Evolutionary conservation across 371 early-diverging fungal genomes (phyloP).

Genomic region (Apophysomyces elegans): DNA sequence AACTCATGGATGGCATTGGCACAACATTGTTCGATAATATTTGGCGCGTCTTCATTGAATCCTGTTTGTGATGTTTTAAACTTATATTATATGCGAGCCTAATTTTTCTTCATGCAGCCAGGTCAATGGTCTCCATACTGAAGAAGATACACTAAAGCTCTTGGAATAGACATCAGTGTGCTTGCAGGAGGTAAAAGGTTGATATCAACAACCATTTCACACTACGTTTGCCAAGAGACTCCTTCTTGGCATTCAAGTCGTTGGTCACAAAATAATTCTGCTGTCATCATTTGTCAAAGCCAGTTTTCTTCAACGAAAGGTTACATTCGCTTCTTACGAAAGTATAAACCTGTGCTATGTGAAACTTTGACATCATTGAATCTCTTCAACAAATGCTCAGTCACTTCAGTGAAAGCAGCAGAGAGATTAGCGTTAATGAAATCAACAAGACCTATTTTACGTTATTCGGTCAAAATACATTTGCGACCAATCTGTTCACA

Average conservation of each 20-base stretch:
- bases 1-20: constrained; percentile 23
- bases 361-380: too few relatives aligned
- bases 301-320: too few relatives aligned
- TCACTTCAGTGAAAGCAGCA: too few relatives aligned
- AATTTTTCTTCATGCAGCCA: constrained; percentile 15
- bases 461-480: too few relatives aligned
- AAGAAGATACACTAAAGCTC: constrained; percentile 26
- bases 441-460: too few relatives aligned
- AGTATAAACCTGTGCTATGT: too few relatives aligned
- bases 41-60: constrained; percentile 19
- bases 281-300: constrained; percentile 7
- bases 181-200: constrained; percentile 17
- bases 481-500: too few relatives aligned
- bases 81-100: constrained; percentile 1
- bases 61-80: constrained; percentile 10
- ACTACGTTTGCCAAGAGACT: constrained; percentile 18
- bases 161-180: constrained; percentile 23
- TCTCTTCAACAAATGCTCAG: too few relatives aligned
- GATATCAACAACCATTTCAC: constrained; percentile 18
- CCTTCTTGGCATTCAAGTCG: constrained; percentile 19
- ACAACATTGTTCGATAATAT: constrained; percentile 4
- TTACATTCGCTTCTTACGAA: too few relatives aligned
- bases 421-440: too few relatives aligned
- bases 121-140: constrained; percentile 15
- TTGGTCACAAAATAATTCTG: constrained; percentile 19